phyloP scores from a whole-genome alignment of 306 rosid species.

The Vicia sativa region DNA sequence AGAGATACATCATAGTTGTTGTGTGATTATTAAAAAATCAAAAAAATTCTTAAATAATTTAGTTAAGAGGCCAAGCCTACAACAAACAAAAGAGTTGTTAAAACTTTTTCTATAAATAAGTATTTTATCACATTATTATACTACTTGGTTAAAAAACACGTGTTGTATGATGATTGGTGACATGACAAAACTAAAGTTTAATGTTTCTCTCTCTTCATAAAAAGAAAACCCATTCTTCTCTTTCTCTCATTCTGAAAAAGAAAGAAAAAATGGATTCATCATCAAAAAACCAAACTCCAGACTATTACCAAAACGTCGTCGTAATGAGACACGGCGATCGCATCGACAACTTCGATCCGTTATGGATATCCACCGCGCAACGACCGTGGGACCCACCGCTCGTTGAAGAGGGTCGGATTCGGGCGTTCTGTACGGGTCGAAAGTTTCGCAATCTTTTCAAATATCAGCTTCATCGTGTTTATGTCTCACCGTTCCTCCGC shows the following conservation, averaged over 20 bases:
- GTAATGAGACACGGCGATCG: constrained; percentile 99
- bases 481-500: constrained; percentile 90
- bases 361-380: constrained; percentile 55
- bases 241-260: neutral
- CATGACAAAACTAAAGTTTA: no score
- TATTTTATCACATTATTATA: no score
- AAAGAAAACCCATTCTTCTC: neutral
- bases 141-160: no score
- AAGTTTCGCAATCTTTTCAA: constrained; percentile 49
- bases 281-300: neutral
- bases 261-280: constrained; percentile 41
- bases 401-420: constrained; percentile 47
- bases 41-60: no score
- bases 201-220: no score
- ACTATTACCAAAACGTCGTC: constrained; percentile 69
- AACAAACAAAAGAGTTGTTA: no score
- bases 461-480: constrained; percentile 64
- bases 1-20: no score
- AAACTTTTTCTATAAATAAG: no score
- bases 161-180: no score
- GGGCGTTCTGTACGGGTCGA: constrained; percentile 70
- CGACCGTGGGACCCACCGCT: constrained; percentile 92
- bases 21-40: no score
- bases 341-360: constrained; percentile 60
- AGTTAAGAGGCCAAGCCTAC: no score